Conservation (phyloP, 495 filamentous ascomycete genomes). For the Sporormia fimetaria region DNA sequence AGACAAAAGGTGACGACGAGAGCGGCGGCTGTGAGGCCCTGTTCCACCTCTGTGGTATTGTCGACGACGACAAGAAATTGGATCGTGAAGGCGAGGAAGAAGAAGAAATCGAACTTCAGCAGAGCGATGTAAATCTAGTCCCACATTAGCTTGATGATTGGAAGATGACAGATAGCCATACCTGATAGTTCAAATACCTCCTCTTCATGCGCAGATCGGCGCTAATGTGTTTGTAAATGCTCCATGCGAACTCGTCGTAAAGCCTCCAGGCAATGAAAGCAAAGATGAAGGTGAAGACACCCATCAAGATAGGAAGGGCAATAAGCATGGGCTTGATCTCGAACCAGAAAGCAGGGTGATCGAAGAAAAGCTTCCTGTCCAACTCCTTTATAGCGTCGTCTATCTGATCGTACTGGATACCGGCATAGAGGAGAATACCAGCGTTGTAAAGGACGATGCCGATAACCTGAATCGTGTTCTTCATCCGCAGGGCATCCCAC, state of each 20-base stretch:
- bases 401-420: slow-evolving; percentile 86
- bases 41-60: slow-evolving; percentile 55
- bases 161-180: slow-evolving; percentile 33
- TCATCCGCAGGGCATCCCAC: slow-evolving; percentile 83
- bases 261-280: slow-evolving; percentile 78
- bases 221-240: slow-evolving; percentile 97
- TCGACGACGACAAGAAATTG: slow-evolving; percentile 92
- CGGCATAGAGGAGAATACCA: slow-evolving; percentile 80
- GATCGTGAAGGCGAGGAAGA: slow-evolving; percentile 96
- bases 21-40: slow-evolving; percentile 74
- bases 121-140: slow-evolving; percentile 92
- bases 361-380: slow-evolving; percentile 14
- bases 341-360: slow-evolving; percentile 44
- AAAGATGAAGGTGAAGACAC: slow-evolving; percentile 59
- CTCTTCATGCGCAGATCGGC: slow-evolving; percentile 95
- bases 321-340: slow-evolving; percentile 64
- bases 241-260: slow-evolving; percentile 98
- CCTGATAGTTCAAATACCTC: slow-evolving; percentile 92
- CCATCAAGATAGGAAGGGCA: slow-evolving; percentile 76
- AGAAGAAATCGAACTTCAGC: slow-evolving; percentile 99
- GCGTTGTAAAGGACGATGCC: slow-evolving; percentile 86
- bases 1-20: slow-evolving; percentile 85
- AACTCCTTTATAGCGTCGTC: slow-evolving; percentile 51
- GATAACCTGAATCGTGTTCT: slow-evolving; percentile 98
- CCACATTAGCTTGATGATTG: slow-evolving; percentile 23